Evolutionary conservation across 345 rosid genomes (phyloP), one percentile per base, ranked within the genome.

Genomic region (Eucalyptus curtisii): DNA sequence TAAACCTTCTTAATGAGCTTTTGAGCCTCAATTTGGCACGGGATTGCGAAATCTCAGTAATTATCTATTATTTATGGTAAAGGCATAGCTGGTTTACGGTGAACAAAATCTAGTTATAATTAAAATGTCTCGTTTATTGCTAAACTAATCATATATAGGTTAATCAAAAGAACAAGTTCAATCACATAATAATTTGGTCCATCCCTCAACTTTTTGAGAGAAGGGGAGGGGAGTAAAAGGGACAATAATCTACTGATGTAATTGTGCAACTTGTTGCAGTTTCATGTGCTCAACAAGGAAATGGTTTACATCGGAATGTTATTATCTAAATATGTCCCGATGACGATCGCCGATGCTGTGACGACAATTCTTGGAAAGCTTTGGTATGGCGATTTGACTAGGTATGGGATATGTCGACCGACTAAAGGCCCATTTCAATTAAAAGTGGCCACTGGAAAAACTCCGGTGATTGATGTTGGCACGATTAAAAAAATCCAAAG

Each of bases 231-330:
- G 37, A 33, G 44, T 2, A 33, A 33, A 19, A 68, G 44, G 81
- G 81, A 33, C 13, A 68, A 68, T 68, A 20, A 68, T 68, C 44
- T 33, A 33, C 24, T 14, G 1, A 19, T 40, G n/a, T 25, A 30
- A 27, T 31, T 48, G 12, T 33, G 12, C 49, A 27, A 49, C 25
- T 1, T 6, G 16, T 50, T 85, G 88, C 37, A 86, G 91, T 16
- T 88, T 27, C 92, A 90, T 89, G 80, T 87, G 22, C 88, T 91
- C 25, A 81, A 68, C n/a, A 88, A 49, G 59, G 89, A 57, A 17
- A 80, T 88, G 40, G 90, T 91, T 30, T 76, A 55, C 22, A 5
- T 86, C 9, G 80, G 90, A 44, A 89, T 91, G 91, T 25, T 2
- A 44, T 48, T 87, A 27, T 22, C 85, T 33, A 84, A 84, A 55